Evolutionary conservation across 495 filamentous ascomycete species (phyloP).

Genomic region (Aspergillus kassunensis): DNA sequence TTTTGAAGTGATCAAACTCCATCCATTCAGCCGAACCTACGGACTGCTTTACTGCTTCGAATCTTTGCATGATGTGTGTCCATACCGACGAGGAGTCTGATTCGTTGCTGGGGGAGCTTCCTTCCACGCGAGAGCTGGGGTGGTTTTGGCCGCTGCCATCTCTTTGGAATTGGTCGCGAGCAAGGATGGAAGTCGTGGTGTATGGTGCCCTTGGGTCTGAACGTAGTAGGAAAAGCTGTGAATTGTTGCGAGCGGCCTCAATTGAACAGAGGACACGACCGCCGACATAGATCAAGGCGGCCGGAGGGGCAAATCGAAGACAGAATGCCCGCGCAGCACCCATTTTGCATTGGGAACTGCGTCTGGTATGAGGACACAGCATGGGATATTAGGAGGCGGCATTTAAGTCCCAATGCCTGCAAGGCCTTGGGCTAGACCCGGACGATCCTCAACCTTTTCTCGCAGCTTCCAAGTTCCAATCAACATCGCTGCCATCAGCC

Average conservation of each 20-base stretch:
- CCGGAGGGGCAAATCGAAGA: conserved; percentile 37
- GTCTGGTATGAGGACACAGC: conserved; percentile 50
- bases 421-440: background rate
- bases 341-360: conserved; percentile 32
- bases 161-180: conserved; percentile 13
- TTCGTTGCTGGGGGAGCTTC: background rate
- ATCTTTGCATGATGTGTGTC: conserved; percentile 54
- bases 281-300: conserved; percentile 29
- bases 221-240: conserved; percentile 15
- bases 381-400: conserved; percentile 15
- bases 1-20: conserved; percentile 61
- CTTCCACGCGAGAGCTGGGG: background rate
- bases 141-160: background rate
- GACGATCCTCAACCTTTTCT: background rate
- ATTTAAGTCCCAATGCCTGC: conserved; percentile 1
- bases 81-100: conserved; percentile 48
- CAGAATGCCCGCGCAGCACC: conserved; percentile 28
- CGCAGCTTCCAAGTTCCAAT: conserved; percentile 1
- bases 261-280: conserved; percentile 23
- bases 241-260: conserved; percentile 22
- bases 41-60: conserved; percentile 47
- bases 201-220: conserved; percentile 23
- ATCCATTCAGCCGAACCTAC: conserved; percentile 58
- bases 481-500: too few species aligned
- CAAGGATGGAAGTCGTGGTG: conserved; percentile 18